Evolutionary conservation across 805 yeast genomes (phyloP).

Genomic region (Candida quercuum): DNA sequence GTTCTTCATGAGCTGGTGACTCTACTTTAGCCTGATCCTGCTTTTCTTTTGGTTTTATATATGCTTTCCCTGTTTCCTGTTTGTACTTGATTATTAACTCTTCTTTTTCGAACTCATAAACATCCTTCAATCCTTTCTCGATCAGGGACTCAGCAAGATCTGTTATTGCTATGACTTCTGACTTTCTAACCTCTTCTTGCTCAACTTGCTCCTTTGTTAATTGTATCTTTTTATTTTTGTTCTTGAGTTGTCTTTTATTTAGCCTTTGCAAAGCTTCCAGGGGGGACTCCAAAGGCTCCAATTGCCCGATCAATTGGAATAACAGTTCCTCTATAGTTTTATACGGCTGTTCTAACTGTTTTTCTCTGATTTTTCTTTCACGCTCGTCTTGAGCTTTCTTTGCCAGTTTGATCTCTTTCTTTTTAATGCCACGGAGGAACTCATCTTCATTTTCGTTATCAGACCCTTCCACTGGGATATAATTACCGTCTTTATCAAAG

Average conservation of each 20-base stretch:
- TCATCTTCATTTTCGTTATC: slow-evolving; percentile 30
- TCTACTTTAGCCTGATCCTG: slow-evolving; percentile 5
- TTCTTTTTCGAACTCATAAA: slow-evolving; percentile 53
- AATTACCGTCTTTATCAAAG: slow-evolving; percentile 60
- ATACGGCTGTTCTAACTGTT: slow-evolving; percentile 7
- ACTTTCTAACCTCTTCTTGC: slow-evolving; percentile 19
- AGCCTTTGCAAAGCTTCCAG: slow-evolving; percentile 47
- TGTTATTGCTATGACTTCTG: slow-evolving; percentile 36
- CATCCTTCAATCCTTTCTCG: slow-evolving; percentile 34
- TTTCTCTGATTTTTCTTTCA: slow-evolving; percentile 21
- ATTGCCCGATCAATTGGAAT: slow-evolving; percentile 30
- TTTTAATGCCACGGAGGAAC: slow-evolving; percentile 32
- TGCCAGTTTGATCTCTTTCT: slow-evolving; percentile 33
- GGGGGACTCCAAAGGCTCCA: slow-evolving; percentile 58
- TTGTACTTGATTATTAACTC: slow-evolving; percentile 43
- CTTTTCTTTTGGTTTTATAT: slow-evolving; percentile 22
- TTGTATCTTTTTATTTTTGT: slow-evolving; percentile 12
- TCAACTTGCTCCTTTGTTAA: slow-evolving; percentile 12
- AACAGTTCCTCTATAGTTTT: slow-evolving; percentile 21
- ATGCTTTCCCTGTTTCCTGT: slow-evolving; percentile 36
- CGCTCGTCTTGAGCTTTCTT: slow-evolving; percentile 26
- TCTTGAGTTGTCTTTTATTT: slow-evolving; percentile 23
- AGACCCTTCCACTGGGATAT: slow-evolving; percentile 31
- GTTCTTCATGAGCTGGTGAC: slow-evolving; percentile 18
- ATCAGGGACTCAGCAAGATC: slow-evolving; percentile 41